Conservation (phyloP, 148 eudicot species). For the Bassia scoparia region DNA sequence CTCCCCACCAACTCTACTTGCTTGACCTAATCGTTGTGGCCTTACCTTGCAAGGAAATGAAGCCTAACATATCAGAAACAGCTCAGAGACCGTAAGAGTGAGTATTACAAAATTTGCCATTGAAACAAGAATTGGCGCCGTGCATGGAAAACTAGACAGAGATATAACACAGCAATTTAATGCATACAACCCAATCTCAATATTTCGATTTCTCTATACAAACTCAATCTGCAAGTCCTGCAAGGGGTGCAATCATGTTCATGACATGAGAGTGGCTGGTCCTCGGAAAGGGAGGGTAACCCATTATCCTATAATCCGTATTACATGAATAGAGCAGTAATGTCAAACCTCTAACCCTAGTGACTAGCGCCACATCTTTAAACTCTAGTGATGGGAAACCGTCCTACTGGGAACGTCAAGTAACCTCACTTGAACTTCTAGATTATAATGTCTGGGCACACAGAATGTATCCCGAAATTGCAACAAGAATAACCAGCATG, state of each 20-base stretch:
- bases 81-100: background rate
- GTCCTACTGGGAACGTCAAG: background rate
- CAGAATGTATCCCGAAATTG: no score
- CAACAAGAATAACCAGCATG: background rate
- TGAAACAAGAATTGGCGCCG: background rate
- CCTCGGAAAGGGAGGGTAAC: background rate
- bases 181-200: background rate
- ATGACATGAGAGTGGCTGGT: background rate
- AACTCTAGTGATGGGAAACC: background rate
- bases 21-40: conserved; percentile 98
- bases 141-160: background rate
- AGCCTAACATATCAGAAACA: conserved; percentile 11
- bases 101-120: background rate
- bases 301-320: background rate
- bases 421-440: conserved; percentile 1
- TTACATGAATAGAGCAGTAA: no score
- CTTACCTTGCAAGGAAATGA: conserved; percentile 51
- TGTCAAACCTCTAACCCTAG: background rate
- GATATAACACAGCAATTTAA: background rate
- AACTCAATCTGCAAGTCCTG: background rate
- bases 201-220: background rate
- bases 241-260: background rate
- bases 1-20: conserved; percentile 95
- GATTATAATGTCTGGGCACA: no score
- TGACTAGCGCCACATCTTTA: background rate